Percentiles rank a stretch among this genome's conserved stretches.
These are phyloP conservation scores for Hanseniaspora valbyensis DNA, from an alignment of 805 yeast genomes.

Conservation along the genomic window DNA sequence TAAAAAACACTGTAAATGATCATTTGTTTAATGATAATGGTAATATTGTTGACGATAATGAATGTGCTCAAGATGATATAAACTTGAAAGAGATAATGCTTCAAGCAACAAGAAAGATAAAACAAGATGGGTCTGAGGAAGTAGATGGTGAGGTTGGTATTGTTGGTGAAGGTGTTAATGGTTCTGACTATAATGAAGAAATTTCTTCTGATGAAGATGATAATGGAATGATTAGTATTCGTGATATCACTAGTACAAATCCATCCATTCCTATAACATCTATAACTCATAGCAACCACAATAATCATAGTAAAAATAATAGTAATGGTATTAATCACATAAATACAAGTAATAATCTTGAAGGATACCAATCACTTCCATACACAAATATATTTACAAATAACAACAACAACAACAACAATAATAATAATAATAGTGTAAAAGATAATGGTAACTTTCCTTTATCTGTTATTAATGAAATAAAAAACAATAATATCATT, in stretches of 20 bases:
- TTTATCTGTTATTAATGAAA: constrained; percentile 9
- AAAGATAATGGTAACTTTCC: constrained; percentile 2
- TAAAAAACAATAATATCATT: neutral
- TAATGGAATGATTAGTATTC: constrained; percentile 17
- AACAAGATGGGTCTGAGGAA: neutral
- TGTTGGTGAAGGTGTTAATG: too few species aligned
- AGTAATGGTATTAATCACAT: neutral
- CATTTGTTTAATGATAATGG: constrained; percentile 18
- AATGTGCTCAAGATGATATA: constrained; percentile 16
- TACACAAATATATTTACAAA: constrained; percentile 4
- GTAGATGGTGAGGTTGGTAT: neutral
- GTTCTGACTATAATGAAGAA: constrained; percentile 17
- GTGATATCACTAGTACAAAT: constrained; percentile 11
- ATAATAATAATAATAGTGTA: neutral
- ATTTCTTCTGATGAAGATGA: constrained; percentile 22
- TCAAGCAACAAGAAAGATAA: constrained; percentile 6
- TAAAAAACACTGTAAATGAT: constrained; percentile 12
- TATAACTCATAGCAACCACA: neutral
- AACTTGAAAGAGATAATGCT: constrained; percentile 9
- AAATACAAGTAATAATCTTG: neutral
- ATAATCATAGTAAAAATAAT: constrained; percentile 3
- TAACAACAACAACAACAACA: constrained; percentile 1
- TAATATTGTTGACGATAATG: constrained; percentile 16
- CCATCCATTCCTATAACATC: constrained; percentile 9
- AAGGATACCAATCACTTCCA: constrained; percentile 6